Evolutionary conservation across 805 yeast genomes (phyloP).

Genomic region (Lipomyces oligophaga): DNA sequence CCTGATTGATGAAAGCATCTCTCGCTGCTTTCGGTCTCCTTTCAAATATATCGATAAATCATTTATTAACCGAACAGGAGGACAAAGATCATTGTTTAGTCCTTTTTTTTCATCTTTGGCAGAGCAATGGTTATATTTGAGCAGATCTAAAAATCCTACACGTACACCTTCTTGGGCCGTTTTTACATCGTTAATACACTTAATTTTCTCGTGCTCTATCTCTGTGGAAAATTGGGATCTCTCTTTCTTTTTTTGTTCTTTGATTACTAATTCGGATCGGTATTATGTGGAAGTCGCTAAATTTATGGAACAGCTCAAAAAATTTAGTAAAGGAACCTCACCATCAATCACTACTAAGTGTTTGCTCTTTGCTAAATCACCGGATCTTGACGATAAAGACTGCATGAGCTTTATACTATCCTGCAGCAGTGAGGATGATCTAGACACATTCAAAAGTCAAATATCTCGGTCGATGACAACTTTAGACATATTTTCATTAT

Average conservation of each 20-base stretch:
- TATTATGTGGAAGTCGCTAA: neutral
- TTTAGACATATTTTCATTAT: too few species aligned
- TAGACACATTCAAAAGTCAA: too few species aligned
- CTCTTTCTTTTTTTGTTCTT: slow-evolving; percentile 6
- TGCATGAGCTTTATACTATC: too few species aligned
- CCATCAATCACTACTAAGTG: too few species aligned
- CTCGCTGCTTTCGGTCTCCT: slow-evolving; percentile 69
- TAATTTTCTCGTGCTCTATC: slow-evolving; percentile 37
- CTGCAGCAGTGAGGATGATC: too few species aligned
- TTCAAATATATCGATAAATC: slow-evolving; percentile 70
- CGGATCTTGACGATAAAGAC: too few species aligned
- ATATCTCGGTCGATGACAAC: too few species aligned
- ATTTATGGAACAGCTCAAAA: neutral
- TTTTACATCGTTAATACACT: slow-evolving; percentile 48
- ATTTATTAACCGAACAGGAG: neutral
- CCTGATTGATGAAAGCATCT: slow-evolving; percentile 69
- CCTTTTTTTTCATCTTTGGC: slow-evolving; percentile 55
- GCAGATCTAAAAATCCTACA: slow-evolving; percentile 21
- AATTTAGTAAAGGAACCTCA: too few species aligned
- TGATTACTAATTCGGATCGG: neutral
- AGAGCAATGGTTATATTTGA: slow-evolving; percentile 64
- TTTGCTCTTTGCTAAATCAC: too few species aligned
- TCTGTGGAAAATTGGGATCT: slow-evolving; percentile 55
- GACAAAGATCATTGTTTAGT: slow-evolving; percentile 40
- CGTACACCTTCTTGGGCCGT: slow-evolving; percentile 39